Base-by-base conservation (phyloP, 2,329 filamentous ascomycete genomes). In the Hypoxylon sp. region DNA sequence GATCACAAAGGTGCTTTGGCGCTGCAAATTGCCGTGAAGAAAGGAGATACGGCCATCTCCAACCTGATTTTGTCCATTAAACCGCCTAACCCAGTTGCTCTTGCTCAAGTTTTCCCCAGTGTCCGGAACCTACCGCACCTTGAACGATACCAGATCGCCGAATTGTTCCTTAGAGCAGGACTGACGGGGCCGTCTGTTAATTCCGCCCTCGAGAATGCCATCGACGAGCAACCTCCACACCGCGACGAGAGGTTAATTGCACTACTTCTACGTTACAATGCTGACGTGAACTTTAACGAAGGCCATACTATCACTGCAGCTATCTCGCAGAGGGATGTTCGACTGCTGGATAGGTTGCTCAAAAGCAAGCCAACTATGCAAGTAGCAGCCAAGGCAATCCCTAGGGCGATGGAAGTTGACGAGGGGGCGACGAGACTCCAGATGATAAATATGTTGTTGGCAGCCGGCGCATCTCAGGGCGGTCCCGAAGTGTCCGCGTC, bases 261-360 rank as follows among this genome's bases (percentile, higher is more conserved):
- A 6, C 76, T 88, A 4, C 74, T 88, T 3, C 75, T 88, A 4
- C 77, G 79, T 1, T 77, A 85, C 62, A 81, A 83, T 13, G 83
- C 83, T 3, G 84, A 87, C 49, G 79, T 85, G 37, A 86, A 86
- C 65, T 84, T 82, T 56, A 82, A 83, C 43, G 80, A 82, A 24
- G 84, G 84, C 0, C 76, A 80, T n/a, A 80, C 79, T 2, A 76
- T 88, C 13, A 73, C 79, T 0, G 77, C 81, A 0, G 80, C 85
- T 0, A 81, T 88, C 17, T 65, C 73, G 1, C 81, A 84, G 56
- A 80, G 78, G 28, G 84, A 88, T 50, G 56, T 82, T 1, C 72
- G 71, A 0, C 73, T 87, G 0, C 70, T 87, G 1, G 75, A 79
- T 15, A 77, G 75, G 0, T 68, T 88, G 6, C 73, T 87, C 2